A percentile compares a stretch with the other conserved stretches of the same genome.
These are phyloP conservation scores for Saccharomycopsis fodiens DNA, from an alignment of 805 yeast genomes.

Conservation along the genomic window DNA sequence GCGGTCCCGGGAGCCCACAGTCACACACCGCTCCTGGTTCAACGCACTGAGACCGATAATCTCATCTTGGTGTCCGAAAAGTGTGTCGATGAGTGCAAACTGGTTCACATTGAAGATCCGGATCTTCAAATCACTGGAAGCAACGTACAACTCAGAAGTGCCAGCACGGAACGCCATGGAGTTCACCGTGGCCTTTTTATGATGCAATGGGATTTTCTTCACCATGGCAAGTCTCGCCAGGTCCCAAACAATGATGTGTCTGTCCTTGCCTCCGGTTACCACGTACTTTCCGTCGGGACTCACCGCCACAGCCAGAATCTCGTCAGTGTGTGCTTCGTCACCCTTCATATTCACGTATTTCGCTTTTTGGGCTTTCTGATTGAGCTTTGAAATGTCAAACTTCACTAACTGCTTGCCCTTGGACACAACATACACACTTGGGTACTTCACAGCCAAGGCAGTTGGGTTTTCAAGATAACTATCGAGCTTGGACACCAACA, in stretches of 20 bases:
- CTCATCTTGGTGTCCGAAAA: conserved; percentile 93
- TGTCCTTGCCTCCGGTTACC: conserved; percentile 87
- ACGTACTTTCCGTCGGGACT: conserved; percentile 82
- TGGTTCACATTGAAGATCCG: conserved; percentile 83
- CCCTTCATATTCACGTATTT: conserved; percentile 39
- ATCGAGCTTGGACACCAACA: background rate
- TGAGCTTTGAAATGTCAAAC: conserved; percentile 56
- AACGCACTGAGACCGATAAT: conserved; percentile 78
- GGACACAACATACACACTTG: conserved; percentile 66
- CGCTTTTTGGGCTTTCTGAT: conserved; percentile 55
- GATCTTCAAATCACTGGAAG: conserved; percentile 87
- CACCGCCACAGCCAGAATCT: conserved; percentile 70
- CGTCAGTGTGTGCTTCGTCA: conserved; percentile 68
- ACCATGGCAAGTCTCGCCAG: conserved; percentile 68
- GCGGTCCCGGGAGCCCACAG: conserved; percentile 92
- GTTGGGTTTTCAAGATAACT: conserved; percentile 36
- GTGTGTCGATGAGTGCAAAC: conserved; percentile 78
- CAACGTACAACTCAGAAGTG: conserved; percentile 80
- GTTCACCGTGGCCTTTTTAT: conserved; percentile 62
- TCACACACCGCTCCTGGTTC: conserved; percentile 83
- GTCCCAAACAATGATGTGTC: conserved; percentile 78
- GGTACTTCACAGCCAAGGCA: conserved; percentile 31
- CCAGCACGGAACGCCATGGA: conserved; percentile 62
- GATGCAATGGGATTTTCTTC: conserved; percentile 69
- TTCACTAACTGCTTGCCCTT: conserved; percentile 76